These are phyloP conservation scores for Aspergillus brasiliensis DNA, from an alignment of 2,329 filamentous ascomycete genomes.

Conservation along the genomic window DNA sequence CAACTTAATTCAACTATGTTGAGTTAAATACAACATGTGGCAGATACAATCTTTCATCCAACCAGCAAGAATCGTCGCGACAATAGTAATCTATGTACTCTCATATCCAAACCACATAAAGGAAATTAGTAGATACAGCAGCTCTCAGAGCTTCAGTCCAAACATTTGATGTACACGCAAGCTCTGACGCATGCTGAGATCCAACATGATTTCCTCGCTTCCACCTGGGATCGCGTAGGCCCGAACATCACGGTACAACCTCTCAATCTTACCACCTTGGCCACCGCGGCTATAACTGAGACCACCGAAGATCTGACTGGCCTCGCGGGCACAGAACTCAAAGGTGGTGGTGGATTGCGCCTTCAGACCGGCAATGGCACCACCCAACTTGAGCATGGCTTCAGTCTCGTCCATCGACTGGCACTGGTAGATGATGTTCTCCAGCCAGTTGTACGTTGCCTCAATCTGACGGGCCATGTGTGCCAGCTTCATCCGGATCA, in stretches of 20 bases:
- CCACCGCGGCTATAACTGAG: conserved; percentile 89
- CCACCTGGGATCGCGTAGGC: conserved; percentile 97
- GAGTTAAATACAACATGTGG: not conserved
- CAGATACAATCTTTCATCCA: not conserved
- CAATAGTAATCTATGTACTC: conserved; percentile 10
- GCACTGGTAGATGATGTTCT: conserved; percentile 93
- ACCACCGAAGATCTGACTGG: conserved; percentile 95
- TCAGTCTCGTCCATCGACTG: conserved; percentile 90
- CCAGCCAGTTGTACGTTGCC: conserved; percentile 94
- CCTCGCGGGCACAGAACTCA: conserved; percentile 96
- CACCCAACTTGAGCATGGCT: conserved; percentile 93
- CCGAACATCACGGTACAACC: conserved; percentile 90
- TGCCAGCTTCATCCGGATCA: conserved; percentile 95
- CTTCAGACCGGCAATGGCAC: conserved; percentile 90
- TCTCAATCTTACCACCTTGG: conserved; percentile 92
- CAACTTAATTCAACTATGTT: too few species aligned
- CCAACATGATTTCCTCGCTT: conserved; percentile 97
- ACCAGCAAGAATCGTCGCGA: not conserved
- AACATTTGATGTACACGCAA: conserved; percentile 84
- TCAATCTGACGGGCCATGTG: conserved; percentile 99
- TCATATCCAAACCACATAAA: conserved; percentile 12
- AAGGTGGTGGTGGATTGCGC: conserved; percentile 93
- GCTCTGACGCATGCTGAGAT: conserved; percentile 89
- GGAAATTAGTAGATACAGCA: not conserved
- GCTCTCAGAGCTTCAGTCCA: conserved; percentile 85